Evolutionary conservation across 1,284 basidiomycete genomes (phyloP).

Genomic region (Ceratobasidium sp.): DNA sequence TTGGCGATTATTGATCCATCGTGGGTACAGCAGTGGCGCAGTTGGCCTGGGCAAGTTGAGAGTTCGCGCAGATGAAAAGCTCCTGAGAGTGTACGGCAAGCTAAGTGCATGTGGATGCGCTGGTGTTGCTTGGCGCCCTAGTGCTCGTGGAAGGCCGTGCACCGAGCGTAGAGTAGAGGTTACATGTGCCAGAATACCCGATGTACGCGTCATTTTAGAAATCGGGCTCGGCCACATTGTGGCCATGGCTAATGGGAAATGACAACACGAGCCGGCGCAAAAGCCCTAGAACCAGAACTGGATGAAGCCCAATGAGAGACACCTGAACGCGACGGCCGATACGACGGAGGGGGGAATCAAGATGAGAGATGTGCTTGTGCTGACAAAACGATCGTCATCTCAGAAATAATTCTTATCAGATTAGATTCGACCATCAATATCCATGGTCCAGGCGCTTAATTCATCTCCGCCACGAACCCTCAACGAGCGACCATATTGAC

Average conservation of each 20-base stretch:
- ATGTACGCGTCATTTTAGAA: constrained; percentile 40
- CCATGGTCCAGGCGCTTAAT: constrained; percentile 27
- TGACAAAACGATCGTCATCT: constrained; percentile 42
- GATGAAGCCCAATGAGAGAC: not conserved
- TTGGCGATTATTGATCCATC: constrained; percentile 54
- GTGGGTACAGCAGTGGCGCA: constrained; percentile 52
- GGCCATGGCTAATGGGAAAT: constrained; percentile 18
- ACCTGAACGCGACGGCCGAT: not conserved
- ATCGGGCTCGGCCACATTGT: constrained; percentile 38
- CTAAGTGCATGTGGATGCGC: not conserved
- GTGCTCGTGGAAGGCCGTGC: not conserved
- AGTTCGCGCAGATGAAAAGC: constrained; percentile 34
- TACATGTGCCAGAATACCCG: constrained; percentile 3
- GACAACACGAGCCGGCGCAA: not conserved
- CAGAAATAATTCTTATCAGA: constrained; percentile 28
- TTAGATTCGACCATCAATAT: constrained; percentile 18
- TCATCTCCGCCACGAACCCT: constrained; percentile 24
- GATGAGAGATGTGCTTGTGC: not conserved
- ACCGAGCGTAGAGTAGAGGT: constrained; percentile 11
- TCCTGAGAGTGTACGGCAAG: not conserved
- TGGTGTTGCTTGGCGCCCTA: not conserved
- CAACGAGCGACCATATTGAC: not conserved
- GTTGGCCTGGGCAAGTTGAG: constrained; percentile 50
- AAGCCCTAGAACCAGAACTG: not conserved
- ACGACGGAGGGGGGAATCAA: not conserved